These are phyloP conservation scores for Apiotrichum akiyoshidainum DNA, from an alignment of 1,284 basidiomycete species.

Conservation along the genomic window DNA sequence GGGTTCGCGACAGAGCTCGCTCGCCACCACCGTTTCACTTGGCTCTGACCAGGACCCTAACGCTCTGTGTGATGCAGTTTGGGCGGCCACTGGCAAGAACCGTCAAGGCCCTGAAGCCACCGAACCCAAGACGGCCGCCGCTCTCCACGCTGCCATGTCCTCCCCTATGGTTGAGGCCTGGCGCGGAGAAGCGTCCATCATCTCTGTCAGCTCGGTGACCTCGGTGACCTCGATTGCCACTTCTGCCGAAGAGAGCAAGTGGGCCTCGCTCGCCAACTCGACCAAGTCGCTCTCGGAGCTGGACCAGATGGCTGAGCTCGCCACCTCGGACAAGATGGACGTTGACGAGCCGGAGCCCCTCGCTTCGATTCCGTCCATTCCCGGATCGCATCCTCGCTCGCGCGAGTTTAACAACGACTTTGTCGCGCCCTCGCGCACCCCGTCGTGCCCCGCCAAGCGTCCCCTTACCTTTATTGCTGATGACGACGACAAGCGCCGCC, in stretches of 20 bases:
- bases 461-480: constrained; percentile 23
- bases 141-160: constrained; percentile 39
- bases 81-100: constrained; percentile 10
- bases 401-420: constrained; percentile 1
- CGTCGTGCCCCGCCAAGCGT: constrained; percentile 44
- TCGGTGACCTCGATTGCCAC: constrained; percentile 17
- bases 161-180: constrained; percentile 29
- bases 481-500: constrained; percentile 43
- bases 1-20: constrained; percentile 25
- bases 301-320: constrained; percentile 30
- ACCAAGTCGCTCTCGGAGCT: constrained; percentile 29
- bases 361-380: constrained; percentile 15
- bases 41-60: constrained; percentile 3
- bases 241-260: constrained; percentile 20
- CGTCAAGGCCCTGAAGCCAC: constrained; percentile 3
- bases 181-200: constrained; percentile 18
- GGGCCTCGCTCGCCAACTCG: constrained; percentile 17
- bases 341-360: constrained; percentile 24
- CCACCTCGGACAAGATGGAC: constrained; percentile 36
- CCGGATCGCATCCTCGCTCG: constrained; percentile 9
- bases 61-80: constrained; percentile 18
- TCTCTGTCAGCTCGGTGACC: constrained; percentile 16
- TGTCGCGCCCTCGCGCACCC: constrained; percentile 22
- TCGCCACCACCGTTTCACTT: constrained; percentile 16
- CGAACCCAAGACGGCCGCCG: constrained; percentile 29